Evolutionary conservation across 208 protist genomes (phyloP).

Genomic region (Wallacemonas collosoma): DNA sequence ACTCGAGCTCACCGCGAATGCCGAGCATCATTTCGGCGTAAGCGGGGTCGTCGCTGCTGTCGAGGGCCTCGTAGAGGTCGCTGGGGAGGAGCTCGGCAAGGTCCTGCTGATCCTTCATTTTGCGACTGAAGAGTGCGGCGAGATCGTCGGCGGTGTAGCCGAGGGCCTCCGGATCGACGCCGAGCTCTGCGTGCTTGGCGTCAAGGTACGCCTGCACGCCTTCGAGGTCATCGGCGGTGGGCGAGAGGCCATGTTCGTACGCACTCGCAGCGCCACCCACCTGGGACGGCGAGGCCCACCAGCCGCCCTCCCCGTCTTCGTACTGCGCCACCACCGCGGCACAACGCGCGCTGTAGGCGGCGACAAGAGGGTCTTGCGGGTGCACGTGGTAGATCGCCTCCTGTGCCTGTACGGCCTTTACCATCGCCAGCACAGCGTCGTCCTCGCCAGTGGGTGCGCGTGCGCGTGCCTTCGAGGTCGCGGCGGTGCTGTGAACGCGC

Average conservation of each 20-base stretch:
- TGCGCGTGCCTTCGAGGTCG: not conserved
- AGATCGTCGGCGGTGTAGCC: slow-evolving; percentile 27
- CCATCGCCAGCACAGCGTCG: slow-evolving; percentile 1
- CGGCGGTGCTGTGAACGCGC: slow-evolving; percentile 2
- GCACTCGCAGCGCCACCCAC: not conserved
- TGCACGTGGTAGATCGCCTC: not conserved
- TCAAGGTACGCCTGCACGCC: slow-evolving; percentile 12
- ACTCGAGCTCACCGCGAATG: slow-evolving; percentile 48
- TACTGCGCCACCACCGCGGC: slow-evolving; percentile 5
- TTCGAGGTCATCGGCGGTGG: not conserved
- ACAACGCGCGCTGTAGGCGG: not conserved
- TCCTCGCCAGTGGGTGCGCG: slow-evolving; percentile 1
- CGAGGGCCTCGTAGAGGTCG: slow-evolving; percentile 1
- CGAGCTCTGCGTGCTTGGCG: slow-evolving; percentile 10
- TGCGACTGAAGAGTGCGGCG: slow-evolving; percentile 21
- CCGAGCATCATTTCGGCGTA: slow-evolving; percentile 37
- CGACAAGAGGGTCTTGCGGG: slow-evolving; percentile 9
- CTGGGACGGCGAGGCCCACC: slow-evolving; percentile 14
- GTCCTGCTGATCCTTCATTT: not conserved
- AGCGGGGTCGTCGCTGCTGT: slow-evolving; percentile 12
- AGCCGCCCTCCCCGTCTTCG: slow-evolving; percentile 10
- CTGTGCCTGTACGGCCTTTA: slow-evolving; percentile 13
- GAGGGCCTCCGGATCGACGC: slow-evolving; percentile 11
- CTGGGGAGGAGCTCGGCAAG: slow-evolving; percentile 25
- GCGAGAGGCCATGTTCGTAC: not conserved